Base-by-base conservation (phyloP, 345 rosid species). In the Excoecaria cochinchinensis region DNA sequence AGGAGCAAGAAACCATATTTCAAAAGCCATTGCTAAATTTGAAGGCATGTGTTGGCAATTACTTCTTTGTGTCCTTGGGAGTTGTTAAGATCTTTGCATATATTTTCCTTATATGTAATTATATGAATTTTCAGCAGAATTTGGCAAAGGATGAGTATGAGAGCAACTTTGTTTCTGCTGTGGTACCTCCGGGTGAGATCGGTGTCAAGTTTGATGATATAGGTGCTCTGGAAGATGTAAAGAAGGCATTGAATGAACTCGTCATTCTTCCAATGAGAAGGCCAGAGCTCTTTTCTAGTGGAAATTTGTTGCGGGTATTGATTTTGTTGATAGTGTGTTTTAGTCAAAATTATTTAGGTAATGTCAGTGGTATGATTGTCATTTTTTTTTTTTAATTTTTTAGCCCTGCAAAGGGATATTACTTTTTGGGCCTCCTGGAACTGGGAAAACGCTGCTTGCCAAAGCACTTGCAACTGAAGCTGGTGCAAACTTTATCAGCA, bases 361-460 rank as follows among this genome's bases (percentile, higher is more conserved):
- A 57, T 70, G 56, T 31, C 67, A 46, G 48, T 65, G 8, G 19
- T 59, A 4, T 83, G 77, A 71, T 63, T 76, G 12, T 60, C 5
- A 19, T 72, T 79, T 74, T 15, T 19, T 24, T 31, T 31, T 31
- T 31, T 31, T 31, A 0, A 1, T 31, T 31, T 82, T 64, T 52
- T 88, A 95, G 99, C 98, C 98, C 6, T 93, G 99, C 86, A 95
- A 93, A 90, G 99, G 98, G 65, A 89, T 95, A 81, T 86, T 93
- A 79, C 95, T 95, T 42, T 95, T 95, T 84, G 99, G 99, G 74
- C 99, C 99, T 84, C 99, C 99, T 82, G 99, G 99, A 81, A 95
- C 99, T 63, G 99, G 98, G 82, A 95, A 95, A 83, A 93, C 99
- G 24, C 90, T 95, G 68, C 92, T 93, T 75, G 99, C 97, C 53